These are phyloP conservation scores for Coccomyxa sp. DNA, from an alignment of 139 green algal species.

Conservation along the genomic window DNA sequence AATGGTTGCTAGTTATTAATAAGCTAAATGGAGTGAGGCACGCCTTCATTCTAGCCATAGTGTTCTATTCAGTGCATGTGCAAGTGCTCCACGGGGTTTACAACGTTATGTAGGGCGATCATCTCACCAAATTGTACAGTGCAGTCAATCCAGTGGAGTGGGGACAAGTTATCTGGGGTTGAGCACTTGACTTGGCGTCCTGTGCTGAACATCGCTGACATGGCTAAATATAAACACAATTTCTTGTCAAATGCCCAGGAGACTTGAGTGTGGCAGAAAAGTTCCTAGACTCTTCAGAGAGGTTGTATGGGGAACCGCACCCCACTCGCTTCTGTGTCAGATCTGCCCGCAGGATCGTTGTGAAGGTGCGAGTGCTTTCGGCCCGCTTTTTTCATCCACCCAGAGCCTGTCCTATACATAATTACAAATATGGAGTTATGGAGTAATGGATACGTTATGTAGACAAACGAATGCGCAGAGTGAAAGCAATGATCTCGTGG, in stretches of 20 bases:
- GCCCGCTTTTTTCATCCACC: not conserved
- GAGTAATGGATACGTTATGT: not conserved
- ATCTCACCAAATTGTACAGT: too few relatives aligned
- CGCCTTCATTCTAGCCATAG: too few relatives aligned
- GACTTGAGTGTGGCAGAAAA: not conserved
- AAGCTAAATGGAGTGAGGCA: too few relatives aligned
- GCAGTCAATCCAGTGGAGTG: too few relatives aligned
- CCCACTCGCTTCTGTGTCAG: slow-evolving; percentile 13
- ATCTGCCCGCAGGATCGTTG: slow-evolving; percentile 22
- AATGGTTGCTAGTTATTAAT: too few relatives aligned
- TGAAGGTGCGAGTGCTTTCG: slow-evolving; percentile 18
- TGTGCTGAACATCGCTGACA: too few relatives aligned
- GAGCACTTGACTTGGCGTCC: too few relatives aligned
- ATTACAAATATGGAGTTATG: not conserved
- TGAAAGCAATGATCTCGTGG: not conserved
- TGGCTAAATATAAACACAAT: too few relatives aligned
- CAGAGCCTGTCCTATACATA: not conserved
- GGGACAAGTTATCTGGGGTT: too few relatives aligned
- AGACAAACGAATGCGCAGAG: not conserved
- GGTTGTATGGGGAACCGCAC: slow-evolving; percentile 15
- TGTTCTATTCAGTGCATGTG: too few relatives aligned
- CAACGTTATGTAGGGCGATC: too few relatives aligned
- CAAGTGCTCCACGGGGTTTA: too few relatives aligned
- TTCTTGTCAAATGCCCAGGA: not conserved
- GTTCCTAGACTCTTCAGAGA: slow-evolving; percentile 3